These are phyloP conservation scores for Massariosphaeria phaeospora DNA, from an alignment of 495 filamentous ascomycete species.

Conservation along the genomic window DNA sequence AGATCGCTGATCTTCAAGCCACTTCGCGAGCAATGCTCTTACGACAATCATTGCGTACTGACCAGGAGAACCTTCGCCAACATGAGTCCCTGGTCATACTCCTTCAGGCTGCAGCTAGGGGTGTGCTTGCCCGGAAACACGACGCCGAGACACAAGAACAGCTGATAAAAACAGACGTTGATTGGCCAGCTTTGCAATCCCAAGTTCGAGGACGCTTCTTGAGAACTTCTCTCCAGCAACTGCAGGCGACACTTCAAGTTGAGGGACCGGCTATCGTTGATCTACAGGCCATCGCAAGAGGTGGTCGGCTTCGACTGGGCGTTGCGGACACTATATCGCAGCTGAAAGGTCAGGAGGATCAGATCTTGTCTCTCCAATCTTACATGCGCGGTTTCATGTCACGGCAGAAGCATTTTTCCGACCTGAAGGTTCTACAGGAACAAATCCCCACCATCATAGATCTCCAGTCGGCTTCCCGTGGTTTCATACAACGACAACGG, in stretches of 20 bases:
- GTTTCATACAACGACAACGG: constrained; percentile 52
- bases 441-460: constrained; percentile 54
- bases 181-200: constrained; percentile 33
- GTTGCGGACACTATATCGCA: constrained; percentile 34
- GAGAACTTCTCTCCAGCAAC: constrained; percentile 24
- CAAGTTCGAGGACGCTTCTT: constrained; percentile 22
- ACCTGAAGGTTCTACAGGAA: constrained; percentile 54
- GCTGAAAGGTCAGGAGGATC: constrained; percentile 39
- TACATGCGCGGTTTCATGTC: constrained; percentile 39
- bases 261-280: constrained; percentile 39
- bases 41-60: constrained; percentile 33
- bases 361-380: constrained; percentile 38
- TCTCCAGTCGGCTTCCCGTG: constrained; percentile 69
- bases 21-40: constrained; percentile 38
- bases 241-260: constrained; percentile 23
- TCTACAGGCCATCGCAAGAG: constrained; percentile 46
- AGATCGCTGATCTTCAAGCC: constrained; percentile 66
- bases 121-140: constrained; percentile 20
- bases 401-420: constrained; percentile 43
- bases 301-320: constrained; percentile 40
- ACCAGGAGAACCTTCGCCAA: constrained; percentile 37
- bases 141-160: constrained; percentile 30
- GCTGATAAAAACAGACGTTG: constrained; percentile 30
- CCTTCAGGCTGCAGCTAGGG: constrained; percentile 27
- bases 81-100: constrained; percentile 29